Conservation (phyloP, 2,329 filamentous ascomycete genomes). For the Calonectria pteridis region DNA sequence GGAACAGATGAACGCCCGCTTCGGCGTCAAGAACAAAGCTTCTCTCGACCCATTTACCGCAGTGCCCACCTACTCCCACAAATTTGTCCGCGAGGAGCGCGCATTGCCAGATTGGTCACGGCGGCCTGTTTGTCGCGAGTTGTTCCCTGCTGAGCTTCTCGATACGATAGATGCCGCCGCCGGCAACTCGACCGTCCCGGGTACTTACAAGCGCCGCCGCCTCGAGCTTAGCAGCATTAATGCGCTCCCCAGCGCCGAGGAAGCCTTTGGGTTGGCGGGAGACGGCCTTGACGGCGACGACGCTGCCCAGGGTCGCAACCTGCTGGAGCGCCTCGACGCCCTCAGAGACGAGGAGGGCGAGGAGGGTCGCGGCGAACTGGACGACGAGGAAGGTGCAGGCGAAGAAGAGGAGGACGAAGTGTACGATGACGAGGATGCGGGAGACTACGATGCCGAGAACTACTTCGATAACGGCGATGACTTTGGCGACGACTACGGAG, state of each 20-base stretch:
- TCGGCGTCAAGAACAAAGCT: constrained; percentile 66
- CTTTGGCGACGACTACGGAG: constrained; percentile 64
- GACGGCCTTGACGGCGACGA: constrained; percentile 46
- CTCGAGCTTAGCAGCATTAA: constrained; percentile 62
- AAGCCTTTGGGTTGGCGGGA: constrained; percentile 56
- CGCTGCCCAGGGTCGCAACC: constrained; percentile 50
- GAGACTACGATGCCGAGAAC: constrained; percentile 71
- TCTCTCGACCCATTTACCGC: constrained; percentile 70
- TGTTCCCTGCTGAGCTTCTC: constrained; percentile 70
- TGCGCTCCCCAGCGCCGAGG: constrained; percentile 63
- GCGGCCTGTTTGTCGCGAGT: constrained; percentile 63
- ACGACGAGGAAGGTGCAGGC: constrained; percentile 62
- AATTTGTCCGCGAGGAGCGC: constrained; percentile 64
- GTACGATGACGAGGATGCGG: constrained; percentile 70
- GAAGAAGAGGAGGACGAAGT: constrained; percentile 63
- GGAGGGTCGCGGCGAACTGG: constrained; percentile 59
- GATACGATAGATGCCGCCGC: constrained; percentile 63
- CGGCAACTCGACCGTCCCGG: constrained; percentile 47
- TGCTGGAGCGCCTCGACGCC: constrained; percentile 60
- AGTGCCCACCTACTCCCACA: constrained; percentile 69
- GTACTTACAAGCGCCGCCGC: constrained; percentile 56
- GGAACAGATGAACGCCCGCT: constrained; percentile 69
- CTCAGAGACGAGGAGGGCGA: constrained; percentile 64
- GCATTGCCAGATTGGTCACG: constrained; percentile 66
- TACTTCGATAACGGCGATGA: constrained; percentile 72